Conservation (phyloP, 1,139 yeast genomes). For the Geotrichum restrictum region DNA sequence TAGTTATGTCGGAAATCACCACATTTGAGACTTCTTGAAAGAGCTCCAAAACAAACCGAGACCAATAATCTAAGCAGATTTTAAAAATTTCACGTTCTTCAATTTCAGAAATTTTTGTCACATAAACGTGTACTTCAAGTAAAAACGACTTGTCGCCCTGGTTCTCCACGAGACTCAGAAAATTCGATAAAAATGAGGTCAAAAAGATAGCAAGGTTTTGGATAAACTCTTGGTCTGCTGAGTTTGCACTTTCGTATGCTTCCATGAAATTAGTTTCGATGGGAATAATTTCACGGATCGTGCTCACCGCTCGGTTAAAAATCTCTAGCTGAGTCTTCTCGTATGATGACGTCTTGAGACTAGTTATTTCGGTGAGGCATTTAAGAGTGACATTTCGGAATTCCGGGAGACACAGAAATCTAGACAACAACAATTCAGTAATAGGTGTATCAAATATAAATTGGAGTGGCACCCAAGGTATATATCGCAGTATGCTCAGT, state of each 20-base stretch:
- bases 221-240: constrained; percentile 86
- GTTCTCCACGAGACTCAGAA: constrained; percentile 68
- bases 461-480: constrained; percentile 91
- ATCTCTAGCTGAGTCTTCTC: constrained; percentile 57
- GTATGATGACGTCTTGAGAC: constrained; percentile 60
- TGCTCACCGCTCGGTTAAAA: constrained; percentile 72
- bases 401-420: constrained; percentile 73
- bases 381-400: constrained; percentile 82
- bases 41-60: constrained; percentile 70
- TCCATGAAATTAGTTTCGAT: constrained; percentile 66
- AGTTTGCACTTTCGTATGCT: constrained; percentile 69
- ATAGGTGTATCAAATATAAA: constrained; percentile 86
- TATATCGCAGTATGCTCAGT: constrained; percentile 74
- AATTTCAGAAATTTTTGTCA: constrained; percentile 79
- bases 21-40: constrained; percentile 80
- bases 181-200: constrained; percentile 77
- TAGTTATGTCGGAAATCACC: constrained; percentile 68
- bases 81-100: constrained; percentile 95
- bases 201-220: constrained; percentile 94
- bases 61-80: constrained; percentile 94
- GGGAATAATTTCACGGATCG: constrained; percentile 69
- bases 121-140: constrained; percentile 69
- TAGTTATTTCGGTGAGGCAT: constrained; percentile 86
- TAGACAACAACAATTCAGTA: constrained; percentile 63
- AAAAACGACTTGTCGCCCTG: constrained; percentile 59